Evolutionary conservation across 2,329 filamentous ascomycete species (phyloP).

Genomic region (Hypoxylon sp.): DNA sequence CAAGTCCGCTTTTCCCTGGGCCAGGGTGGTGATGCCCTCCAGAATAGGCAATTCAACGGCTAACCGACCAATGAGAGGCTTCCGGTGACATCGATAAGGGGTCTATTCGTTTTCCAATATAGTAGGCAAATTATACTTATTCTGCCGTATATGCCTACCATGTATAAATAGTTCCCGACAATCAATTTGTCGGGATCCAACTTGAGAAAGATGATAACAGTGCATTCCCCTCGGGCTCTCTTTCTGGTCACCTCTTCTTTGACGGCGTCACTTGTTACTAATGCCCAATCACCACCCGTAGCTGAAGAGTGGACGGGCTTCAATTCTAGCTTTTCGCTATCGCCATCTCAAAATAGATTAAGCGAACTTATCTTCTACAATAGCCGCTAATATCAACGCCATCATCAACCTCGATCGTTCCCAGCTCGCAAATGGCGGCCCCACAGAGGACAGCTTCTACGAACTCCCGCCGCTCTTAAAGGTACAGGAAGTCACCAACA

Average conservation of each 20-base stretch:
- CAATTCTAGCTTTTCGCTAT: slow-evolving; percentile 51
- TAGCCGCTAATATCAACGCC: slow-evolving; percentile 44
- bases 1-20: not conserved
- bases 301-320: slow-evolving; percentile 43
- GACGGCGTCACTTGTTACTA: not conserved
- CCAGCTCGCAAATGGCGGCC: slow-evolving; percentile 53
- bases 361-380: slow-evolving; percentile 40
- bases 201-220: no score
- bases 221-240: slow-evolving; percentile 1
- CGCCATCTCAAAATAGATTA: slow-evolving; percentile 45
- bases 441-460: slow-evolving; percentile 58
- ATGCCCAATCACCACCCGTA: slow-evolving; percentile 15
- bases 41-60: slow-evolving; percentile 15
- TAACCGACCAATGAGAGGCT: slow-evolving; percentile 10
- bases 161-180: not conserved
- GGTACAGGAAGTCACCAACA: slow-evolving; percentile 57
- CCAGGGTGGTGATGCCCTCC: not conserved
- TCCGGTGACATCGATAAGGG: not conserved
- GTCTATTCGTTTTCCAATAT: not conserved
- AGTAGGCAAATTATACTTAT: not conserved
- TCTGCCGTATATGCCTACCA: not conserved
- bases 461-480: slow-evolving; percentile 53
- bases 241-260: slow-evolving; percentile 1
- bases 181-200: no score
- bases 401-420: slow-evolving; percentile 51